Base-by-base conservation (phyloP, 75 land plant species). In the Ceratopteris richardii region DNA sequence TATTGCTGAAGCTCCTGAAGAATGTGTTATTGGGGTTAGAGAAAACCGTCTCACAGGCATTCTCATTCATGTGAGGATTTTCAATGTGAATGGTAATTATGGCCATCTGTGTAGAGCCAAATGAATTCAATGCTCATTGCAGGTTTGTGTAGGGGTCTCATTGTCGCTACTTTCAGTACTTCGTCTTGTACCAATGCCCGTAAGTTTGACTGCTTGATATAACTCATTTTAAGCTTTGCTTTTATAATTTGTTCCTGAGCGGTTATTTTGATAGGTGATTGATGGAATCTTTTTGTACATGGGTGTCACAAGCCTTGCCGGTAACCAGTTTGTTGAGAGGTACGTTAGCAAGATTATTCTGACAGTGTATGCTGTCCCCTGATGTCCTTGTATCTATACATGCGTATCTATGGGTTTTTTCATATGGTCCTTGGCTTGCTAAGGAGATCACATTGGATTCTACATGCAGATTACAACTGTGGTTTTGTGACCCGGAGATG, bases 261-360 rank as follows among this genome's bases (percentile, higher is more conserved):
- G n/a, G n/a, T n/a, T n/a, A n/a, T 46, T 20, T 33, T 9, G 9
- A 31, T 62, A 67, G 70, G 70, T 67, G 9, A 67, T 62, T n/a
- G 60, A 61, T 60, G 70, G 70, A 12, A 37, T 67, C 39, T 67
- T 67, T 23, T 21, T 67, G 29, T 67, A 57, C 55, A 67, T 67
- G 70, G 59, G 61, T 24, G 30, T 67, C 36, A 48, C 61, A 52
- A 59, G 59, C 52, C 46, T 66, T 37, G 29, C 25, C 7, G 69
- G 69, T 28, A 66, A 54, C 57, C 69, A 66, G 40, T 66, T 66
- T 66, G 63, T 66, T 19, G 69, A 66, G 58, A 66, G 69, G 69
- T 26, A 26, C 25, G 54, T 52, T 24, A n/a, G n/a, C n/a, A n/a
- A n/a, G n/a, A n/a, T n/a, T n/a, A n/a, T n/a, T n/a, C n/a, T n/a